Percentiles rank a stretch among this genome's conserved stretches.
Evolutionary conservation across 495 filamentous ascomycete species (phyloP).

Genomic region (Penicillium daleae): DNA sequence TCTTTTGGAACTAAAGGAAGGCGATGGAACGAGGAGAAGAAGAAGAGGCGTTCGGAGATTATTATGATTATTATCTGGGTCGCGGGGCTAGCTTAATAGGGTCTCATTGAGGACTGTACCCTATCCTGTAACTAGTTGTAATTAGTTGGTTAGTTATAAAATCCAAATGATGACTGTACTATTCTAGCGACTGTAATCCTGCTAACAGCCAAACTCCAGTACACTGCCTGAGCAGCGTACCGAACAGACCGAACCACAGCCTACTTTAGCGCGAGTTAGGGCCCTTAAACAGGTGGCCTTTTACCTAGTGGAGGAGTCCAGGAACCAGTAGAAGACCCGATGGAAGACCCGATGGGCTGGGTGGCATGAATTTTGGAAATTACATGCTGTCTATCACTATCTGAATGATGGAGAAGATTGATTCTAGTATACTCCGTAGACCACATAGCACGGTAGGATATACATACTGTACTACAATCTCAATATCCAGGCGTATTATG

Average conservation of each 20-base stretch:
- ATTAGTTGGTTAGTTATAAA: too few species aligned
- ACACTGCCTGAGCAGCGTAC: neutral
- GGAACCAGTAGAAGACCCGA: neutral
- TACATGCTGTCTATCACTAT: neutral
- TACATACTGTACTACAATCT: neutral
- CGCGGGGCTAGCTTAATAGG: neutral
- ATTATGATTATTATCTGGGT: neutral
- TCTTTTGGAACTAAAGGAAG: neutral
- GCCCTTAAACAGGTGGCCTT: neutral
- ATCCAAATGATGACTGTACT: too few species aligned
- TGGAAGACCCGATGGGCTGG: neutral
- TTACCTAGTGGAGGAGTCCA: neutral
- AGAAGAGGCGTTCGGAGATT: neutral
- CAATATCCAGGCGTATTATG: neutral
- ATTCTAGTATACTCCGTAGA: neutral
- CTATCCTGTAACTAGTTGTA: too few species aligned
- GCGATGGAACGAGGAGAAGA: slow-evolving; percentile 1
- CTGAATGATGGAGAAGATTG: neutral
- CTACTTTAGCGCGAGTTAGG: neutral
- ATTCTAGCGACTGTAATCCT: neutral
- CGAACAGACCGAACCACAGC: neutral
- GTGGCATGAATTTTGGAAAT: neutral
- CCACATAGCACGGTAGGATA: neutral
- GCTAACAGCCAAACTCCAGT: neutral
- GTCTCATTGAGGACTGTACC: too few species aligned